Percentiles rank a stretch among this genome's conserved stretches.
Evolutionary conservation across 352 stramenopile genomes (phyloP).

Genomic region (Pythium vanterpoolii): DNA sequence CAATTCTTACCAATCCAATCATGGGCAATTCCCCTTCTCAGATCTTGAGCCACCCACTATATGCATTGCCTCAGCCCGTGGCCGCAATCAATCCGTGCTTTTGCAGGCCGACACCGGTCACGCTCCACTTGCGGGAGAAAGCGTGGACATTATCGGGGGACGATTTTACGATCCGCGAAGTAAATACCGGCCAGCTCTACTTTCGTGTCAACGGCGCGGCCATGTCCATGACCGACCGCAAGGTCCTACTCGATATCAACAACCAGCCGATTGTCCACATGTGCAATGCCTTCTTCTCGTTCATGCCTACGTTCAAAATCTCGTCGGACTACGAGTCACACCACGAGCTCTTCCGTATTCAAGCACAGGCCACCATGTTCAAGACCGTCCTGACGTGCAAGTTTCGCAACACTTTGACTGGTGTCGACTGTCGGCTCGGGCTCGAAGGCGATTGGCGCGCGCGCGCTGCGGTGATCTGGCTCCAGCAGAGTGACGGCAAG

Average conservation of each 20-base stretch:
- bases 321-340: slow-evolving; percentile 11
- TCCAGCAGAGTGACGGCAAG: slow-evolving; percentile 16
- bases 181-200: slow-evolving; percentile 5
- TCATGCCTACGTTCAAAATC: slow-evolving; percentile 22
- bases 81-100: slow-evolving; percentile 20
- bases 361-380: slow-evolving; percentile 20
- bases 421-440: slow-evolving; percentile 14
- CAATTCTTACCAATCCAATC: background rate
- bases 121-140: slow-evolving; percentile 29
- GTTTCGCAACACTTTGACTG: slow-evolving; percentile 21
- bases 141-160: slow-evolving; percentile 24
- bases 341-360: slow-evolving; percentile 17
- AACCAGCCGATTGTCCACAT: slow-evolving; percentile 23
- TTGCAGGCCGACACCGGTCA: slow-evolving; percentile 15
- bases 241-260: slow-evolving; percentile 25
- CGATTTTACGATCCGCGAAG: slow-evolving; percentile 29
- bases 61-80: slow-evolving; percentile 8
- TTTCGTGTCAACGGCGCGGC: slow-evolving; percentile 25
- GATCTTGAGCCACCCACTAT: slow-evolving; percentile 9
- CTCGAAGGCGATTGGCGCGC: slow-evolving; percentile 26
- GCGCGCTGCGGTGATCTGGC: slow-evolving; percentile 25
- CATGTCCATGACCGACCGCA: slow-evolving; percentile 22
- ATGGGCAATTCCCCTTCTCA: slow-evolving; percentile 5
- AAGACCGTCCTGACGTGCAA: slow-evolving; percentile 16
- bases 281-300: slow-evolving; percentile 16